Evolutionary conservation across 23 red algal species (phyloP), one percentile per base, ranked within the genome.

Genomic region (Porphyridium purpureum): DNA sequence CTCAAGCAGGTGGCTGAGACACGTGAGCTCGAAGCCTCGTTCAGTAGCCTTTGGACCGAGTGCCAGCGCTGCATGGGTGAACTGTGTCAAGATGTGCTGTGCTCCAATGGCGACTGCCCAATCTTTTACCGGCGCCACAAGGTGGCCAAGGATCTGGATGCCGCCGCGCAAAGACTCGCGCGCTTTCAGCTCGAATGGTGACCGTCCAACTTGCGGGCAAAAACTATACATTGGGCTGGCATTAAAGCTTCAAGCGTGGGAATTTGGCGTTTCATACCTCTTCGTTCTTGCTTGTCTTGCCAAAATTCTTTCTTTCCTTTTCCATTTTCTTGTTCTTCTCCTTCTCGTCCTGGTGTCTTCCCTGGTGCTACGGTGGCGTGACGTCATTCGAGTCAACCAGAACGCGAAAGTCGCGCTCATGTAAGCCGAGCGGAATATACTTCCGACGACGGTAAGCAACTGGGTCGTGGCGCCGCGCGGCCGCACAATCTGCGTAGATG

Each of bases 41-140:
- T 72, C 56, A 35, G 55, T 2, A 66, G 75, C 22, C 62, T 98
- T n/a, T 98, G 90, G 90, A 98, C 90, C 2, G 76, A 98, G 47
- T 98, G 90, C 60, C 90, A 98, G 59, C 51, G 73, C 19, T 98
- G 90, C 59, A 98, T 98, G 90, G 90, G 90, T 22, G 70, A 73
- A 7, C 54, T 83, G 25, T 78, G 79, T 34, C 90, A 98, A 27
- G 90, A 98, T 63, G 78, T 98, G 32, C 62, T 86, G 23, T 98
- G 90, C 71, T 78, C 69, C 54, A 98, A 98, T 34, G 81, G 73
- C n/a, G 90, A 98, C 58, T 98, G 90, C 54, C 90, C 90, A 0
- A 98, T 98, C 1, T 98, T 98, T 46, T 98, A 98, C 50, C 57
- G 90, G 35, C 66, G 90, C 29, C 55, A 67, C 20, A 98, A 98